Evolutionary conservation across 2,329 filamentous ascomycete species (phyloP).

Genomic region (Pseudogymnoascus sp.): DNA sequence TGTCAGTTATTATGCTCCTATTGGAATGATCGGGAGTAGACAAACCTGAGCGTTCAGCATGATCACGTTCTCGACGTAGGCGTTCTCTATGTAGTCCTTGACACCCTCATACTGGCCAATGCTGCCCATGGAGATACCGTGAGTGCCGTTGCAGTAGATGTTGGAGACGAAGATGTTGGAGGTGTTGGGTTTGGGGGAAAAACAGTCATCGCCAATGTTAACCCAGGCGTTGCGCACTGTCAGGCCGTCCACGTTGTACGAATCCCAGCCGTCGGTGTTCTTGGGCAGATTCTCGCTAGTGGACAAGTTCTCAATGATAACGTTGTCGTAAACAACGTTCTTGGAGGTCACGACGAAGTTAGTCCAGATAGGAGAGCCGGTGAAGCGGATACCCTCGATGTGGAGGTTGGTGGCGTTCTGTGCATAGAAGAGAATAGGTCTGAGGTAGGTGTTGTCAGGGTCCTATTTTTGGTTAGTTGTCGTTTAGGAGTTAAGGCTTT

Average conservation of each 20-base stretch:
- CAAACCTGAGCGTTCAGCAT: constrained; percentile 40
- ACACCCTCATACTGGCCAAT: constrained; percentile 50
- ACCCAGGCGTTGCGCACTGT: constrained; percentile 42
- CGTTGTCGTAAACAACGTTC: constrained; percentile 44
- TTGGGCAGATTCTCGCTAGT: constrained; percentile 42
- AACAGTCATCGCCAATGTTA: constrained; percentile 52
- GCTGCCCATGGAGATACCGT: constrained; percentile 49
- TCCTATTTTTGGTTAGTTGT: constrained; percentile 27
- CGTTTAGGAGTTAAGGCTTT: neutral
- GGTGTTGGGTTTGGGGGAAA: constrained; percentile 52
- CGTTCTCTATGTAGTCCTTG: constrained; percentile 47
- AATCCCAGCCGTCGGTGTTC: constrained; percentile 57
- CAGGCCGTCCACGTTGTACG: constrained; percentile 46
- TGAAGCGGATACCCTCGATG: constrained; percentile 49
- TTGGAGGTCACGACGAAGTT: constrained; percentile 52
- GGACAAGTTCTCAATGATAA: constrained; percentile 47
- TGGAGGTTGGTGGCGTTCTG: constrained; percentile 51
- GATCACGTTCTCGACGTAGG: constrained; percentile 50
- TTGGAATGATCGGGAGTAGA: neutral
- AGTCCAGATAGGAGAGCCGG: constrained; percentile 55
- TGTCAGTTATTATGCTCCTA: neutral
- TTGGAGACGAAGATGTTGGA: constrained; percentile 50
- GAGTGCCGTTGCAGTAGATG: constrained; percentile 51
- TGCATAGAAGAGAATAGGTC: constrained; percentile 52
- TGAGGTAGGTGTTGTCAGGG: constrained; percentile 45